Conservation (phyloP, 169 alveolate genomes). For the Cryptosporidium muris region DNA sequence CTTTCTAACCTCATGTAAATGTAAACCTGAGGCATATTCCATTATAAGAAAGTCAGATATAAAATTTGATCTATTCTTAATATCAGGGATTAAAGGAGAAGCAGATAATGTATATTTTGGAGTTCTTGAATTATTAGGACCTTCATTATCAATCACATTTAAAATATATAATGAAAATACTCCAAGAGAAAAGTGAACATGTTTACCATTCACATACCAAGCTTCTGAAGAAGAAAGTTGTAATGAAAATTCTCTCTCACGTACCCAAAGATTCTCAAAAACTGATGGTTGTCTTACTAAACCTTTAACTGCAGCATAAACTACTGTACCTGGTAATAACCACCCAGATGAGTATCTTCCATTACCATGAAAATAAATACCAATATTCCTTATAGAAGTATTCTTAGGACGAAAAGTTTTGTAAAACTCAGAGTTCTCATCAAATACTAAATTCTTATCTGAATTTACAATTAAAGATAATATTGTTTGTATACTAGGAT, state of each 20-base stretch:
- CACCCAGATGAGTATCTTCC: slow-evolving; percentile 39
- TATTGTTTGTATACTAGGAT: not conserved
- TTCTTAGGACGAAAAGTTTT: slow-evolving; percentile 6
- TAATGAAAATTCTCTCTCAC: slow-evolving; percentile 43
- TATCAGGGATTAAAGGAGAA: slow-evolving; percentile 8
- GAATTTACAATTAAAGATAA: not conserved
- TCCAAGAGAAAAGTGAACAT: slow-evolving; percentile 49
- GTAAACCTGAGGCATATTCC: slow-evolving; percentile 56
- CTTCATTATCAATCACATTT: not conserved
- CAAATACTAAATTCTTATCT: not conserved
- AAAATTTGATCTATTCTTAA: slow-evolving; percentile 1
- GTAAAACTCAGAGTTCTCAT: slow-evolving; percentile 27
- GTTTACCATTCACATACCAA: slow-evolving; percentile 18
- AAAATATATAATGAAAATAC: slow-evolving; percentile 21
- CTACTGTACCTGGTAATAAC: slow-evolving; percentile 33
- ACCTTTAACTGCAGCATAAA: slow-evolving; percentile 42
- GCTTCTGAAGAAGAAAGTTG: slow-evolving; percentile 48
- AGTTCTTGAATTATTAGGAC: not conserved
- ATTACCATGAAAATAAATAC: slow-evolving; percentile 42
- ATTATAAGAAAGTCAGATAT: slow-evolving; percentile 49
- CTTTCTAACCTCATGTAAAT: slow-evolving; percentile 10
- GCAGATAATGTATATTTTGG: not conserved
- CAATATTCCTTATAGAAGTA: slow-evolving; percentile 12
- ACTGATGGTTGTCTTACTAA: slow-evolving; percentile 1
- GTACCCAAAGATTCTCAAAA: slow-evolving; percentile 20